Percentiles rank a stretch among this genome's conserved stretches.
phyloP scores from a whole-genome alignment of 768 basidiomycete species.

The Leccinum disarticulatum region DNA sequence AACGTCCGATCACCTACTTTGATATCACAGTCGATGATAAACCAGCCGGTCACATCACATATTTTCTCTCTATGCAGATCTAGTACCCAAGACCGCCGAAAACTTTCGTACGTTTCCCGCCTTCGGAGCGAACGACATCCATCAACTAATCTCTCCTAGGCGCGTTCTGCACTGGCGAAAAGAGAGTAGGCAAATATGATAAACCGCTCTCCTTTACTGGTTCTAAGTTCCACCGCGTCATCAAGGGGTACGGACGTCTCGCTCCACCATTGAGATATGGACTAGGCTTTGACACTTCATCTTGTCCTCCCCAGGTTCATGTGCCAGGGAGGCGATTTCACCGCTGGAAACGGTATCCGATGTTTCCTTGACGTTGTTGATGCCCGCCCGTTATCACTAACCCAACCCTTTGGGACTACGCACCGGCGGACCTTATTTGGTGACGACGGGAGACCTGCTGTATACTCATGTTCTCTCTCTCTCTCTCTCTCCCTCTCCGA shows the following conservation, averaged over 20 bases:
- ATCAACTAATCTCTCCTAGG: conserved; percentile 39
- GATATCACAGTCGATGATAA: conserved; percentile 80
- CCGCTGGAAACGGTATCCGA: conserved; percentile 67
- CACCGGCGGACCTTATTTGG: too few relatives aligned
- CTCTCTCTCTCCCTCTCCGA: too few relatives aligned
- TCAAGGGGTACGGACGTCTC: conserved; percentile 61
- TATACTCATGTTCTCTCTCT: too few relatives aligned
- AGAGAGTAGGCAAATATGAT: conserved; percentile 60
- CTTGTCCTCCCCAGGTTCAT: conserved; percentile 61
- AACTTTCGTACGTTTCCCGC: conserved; percentile 73
- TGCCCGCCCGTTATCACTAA: too few relatives aligned
- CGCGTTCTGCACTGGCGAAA: conserved; percentile 82
- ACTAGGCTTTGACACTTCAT: conserved; percentile 13
- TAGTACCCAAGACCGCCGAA: conserved; percentile 92
- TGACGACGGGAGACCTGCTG: too few relatives aligned
- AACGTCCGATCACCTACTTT: conserved; percentile 58
- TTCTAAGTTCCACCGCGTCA: conserved; percentile 74
- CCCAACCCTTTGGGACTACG: too few relatives aligned
- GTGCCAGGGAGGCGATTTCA: conserved; percentile 91
- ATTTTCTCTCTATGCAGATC: conserved; percentile 84
- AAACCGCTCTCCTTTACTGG: conserved; percentile 53
- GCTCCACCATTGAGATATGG: conserved; percentile 13
- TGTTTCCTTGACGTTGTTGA: too few relatives aligned
- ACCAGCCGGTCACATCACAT: conserved; percentile 64
- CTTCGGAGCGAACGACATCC: neutral